Base-by-base conservation (phyloP, 192 early-diverging fungal species). In the Lobosporangium transversale region DNA sequence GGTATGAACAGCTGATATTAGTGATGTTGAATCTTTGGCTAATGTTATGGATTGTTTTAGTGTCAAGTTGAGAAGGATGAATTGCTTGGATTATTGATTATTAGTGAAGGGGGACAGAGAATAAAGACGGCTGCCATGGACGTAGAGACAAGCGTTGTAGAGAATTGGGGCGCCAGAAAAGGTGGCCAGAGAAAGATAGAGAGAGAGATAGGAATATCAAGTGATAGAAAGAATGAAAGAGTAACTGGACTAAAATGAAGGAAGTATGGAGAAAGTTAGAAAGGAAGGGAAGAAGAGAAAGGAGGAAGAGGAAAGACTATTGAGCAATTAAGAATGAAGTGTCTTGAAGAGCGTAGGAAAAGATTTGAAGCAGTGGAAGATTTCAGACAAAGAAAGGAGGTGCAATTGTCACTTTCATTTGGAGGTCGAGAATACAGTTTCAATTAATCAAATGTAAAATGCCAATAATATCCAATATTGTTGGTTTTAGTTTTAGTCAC, bases 61-160 rank as follows among this genome's bases (percentile, higher is more conserved):
- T n/a, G n/a, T n/a, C n/a, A n/a, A n/a, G 37, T 45, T 43, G 57
- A 27, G 27, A 27, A n/a, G 10, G 24, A 43, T 47, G 14, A 21
- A 31, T 45, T 18, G 60, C 52, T 62, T 20, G 48, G 47, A 52
- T 52, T 62, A 30, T 49, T 62, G n/a, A n/a, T n/a, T n/a, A n/a
- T n/a, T n/a, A n/a, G 52, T 62, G 49, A 62, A 35, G 52, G 49
- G 52, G 26, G 29, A 36, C 60, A 61, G 27, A 40, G 24, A 62
- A 62, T 36, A 44, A 35, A 52, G 37, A 36, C 48, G 30, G 37
- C 49, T n/a, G 60, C 60, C 60, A 62, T 62, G 37, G 37, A 40
- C 7, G 37, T 35, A 27, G 21, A 50, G 48, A 50, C 20, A 48
- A n/a, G 45, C n/a, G 20, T 9, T 24, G 23, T 26, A 26, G 23